Conservation (phyloP, 257 asterid species). For the Scutellaria minor region DNA sequence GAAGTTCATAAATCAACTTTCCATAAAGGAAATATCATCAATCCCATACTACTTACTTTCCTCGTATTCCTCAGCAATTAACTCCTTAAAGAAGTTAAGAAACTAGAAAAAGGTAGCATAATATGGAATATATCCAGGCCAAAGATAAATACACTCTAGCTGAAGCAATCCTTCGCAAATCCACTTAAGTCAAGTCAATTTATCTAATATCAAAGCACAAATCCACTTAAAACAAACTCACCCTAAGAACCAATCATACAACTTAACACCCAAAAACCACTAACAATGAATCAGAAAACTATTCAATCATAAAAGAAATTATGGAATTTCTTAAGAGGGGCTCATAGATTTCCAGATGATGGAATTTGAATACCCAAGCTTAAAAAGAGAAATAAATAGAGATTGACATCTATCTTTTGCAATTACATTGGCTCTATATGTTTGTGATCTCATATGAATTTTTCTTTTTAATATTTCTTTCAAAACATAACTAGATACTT, state of each 20-base stretch:
- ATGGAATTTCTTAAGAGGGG: neutral
- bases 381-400: neutral
- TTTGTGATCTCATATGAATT: too few relatives aligned
- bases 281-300: neutral
- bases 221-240: neutral
- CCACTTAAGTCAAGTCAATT: neutral
- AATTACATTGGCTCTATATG: too few relatives aligned
- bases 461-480: too few relatives aligned
- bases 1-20: neutral
- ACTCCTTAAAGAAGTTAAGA: neutral
- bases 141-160: neutral
- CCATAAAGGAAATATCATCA: too few relatives aligned
- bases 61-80: neutral
- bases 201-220: neutral
- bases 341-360: constrained; percentile 6
- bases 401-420: neutral
- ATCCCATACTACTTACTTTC: neutral
- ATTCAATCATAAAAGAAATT: neutral
- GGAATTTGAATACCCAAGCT: constrained; percentile 10
- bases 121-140: neutral
- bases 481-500: too few relatives aligned
- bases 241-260: neutral
- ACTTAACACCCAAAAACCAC: neutral
- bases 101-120: too few relatives aligned
- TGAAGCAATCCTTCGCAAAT: neutral